Percentiles rank a stretch among this genome's conserved stretches.
Evolutionary conservation across 176 grass and related monocot genomes (phyloP).

Genomic region (Neostapfia colusana): DNA sequence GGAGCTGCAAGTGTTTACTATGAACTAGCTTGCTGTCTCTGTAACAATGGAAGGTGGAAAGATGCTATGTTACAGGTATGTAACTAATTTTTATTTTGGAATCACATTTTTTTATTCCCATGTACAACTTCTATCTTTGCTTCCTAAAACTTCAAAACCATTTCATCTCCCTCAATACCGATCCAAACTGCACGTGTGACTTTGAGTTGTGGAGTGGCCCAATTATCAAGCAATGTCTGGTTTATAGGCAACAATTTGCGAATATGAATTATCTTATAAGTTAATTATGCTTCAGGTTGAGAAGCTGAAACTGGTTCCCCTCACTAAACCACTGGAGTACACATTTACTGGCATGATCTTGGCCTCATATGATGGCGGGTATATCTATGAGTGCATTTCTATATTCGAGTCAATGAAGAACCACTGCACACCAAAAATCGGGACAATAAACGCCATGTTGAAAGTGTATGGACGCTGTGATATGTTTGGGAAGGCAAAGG

Average conservation of each 20-base stretch:
- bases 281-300: constrained; percentile 52
- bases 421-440: constrained; percentile 75
- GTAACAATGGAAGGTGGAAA: constrained; percentile 81
- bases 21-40: constrained; percentile 85
- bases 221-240: background rate
- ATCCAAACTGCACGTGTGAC: too few species aligned
- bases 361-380: constrained; percentile 80
- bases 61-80: constrained; percentile 86
- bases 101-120: background rate
- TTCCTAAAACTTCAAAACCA: background rate
- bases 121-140: background rate
- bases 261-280: background rate
- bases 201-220: too few species aligned
- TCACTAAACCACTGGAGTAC: constrained; percentile 73
- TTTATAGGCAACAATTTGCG: constrained; percentile 9
- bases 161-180: background rate
- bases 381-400: constrained; percentile 63
- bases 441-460: constrained; percentile 83
- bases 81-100: background rate
- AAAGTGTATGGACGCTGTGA: constrained; percentile 74
- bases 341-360: constrained; percentile 95
- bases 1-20: constrained; percentile 82
- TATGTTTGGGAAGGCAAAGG: constrained; percentile 86
- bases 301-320: constrained; percentile 55
- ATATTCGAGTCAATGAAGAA: constrained; percentile 85